Conservation (phyloP, 202 grass and related monocot species). For the Carex sylvatica region DNA sequence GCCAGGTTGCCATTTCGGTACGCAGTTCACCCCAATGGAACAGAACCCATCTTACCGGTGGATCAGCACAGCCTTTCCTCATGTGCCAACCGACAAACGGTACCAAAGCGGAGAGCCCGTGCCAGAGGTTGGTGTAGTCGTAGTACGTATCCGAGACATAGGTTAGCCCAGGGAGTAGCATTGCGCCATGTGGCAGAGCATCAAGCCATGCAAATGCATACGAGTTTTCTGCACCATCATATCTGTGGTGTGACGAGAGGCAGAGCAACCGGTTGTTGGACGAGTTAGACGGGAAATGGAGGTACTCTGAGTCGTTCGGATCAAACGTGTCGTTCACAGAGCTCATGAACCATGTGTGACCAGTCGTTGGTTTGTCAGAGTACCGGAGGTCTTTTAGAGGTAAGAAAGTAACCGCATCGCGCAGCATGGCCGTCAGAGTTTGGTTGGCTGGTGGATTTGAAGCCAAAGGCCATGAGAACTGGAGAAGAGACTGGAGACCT, state of each 20-base stretch:
- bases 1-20: constrained; percentile 35
- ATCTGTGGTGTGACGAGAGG: constrained; percentile 26
- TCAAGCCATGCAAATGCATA: constrained; percentile 54
- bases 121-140: constrained; percentile 59
- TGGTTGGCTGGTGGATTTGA: neutral
- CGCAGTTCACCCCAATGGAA: constrained; percentile 57
- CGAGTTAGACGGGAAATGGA: constrained; percentile 31
- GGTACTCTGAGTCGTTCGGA: constrained; percentile 24
- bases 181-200: constrained; percentile 36
- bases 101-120: constrained; percentile 38
- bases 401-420: constrained; percentile 28
- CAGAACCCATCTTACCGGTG: constrained; percentile 49
- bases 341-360: constrained; percentile 48
- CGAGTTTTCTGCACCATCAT: constrained; percentile 45
- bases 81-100: constrained; percentile 56
- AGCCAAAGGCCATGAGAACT: neutral
- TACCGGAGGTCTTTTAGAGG: constrained; percentile 35
- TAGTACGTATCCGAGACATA: constrained; percentile 65
- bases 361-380: neutral
- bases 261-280: constrained; percentile 49
- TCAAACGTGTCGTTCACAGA: constrained; percentile 33
- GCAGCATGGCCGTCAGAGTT: constrained; percentile 10
- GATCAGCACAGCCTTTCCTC: constrained; percentile 31
- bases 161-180: constrained; percentile 35
- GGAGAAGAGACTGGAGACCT: neutral